Evolutionary conservation across 2,329 filamentous ascomycete species (phyloP).

Genomic region (Apiospora marii): DNA sequence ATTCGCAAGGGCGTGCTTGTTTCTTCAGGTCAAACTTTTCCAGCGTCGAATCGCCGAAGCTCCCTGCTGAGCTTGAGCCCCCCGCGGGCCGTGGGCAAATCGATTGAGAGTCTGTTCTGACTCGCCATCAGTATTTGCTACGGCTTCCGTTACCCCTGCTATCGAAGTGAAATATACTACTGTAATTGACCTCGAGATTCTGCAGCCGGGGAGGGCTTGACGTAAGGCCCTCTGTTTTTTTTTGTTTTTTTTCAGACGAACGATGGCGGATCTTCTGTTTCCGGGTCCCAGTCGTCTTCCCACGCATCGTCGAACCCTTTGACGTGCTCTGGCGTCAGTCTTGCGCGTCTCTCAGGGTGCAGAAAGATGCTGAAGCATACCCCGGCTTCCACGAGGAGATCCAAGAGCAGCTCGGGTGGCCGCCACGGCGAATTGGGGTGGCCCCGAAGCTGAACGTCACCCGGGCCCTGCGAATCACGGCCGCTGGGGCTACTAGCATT

Average conservation of each 20-base stretch:
- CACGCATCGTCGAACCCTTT: neutral
- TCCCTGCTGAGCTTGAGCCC: neutral
- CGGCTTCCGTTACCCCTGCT: neutral
- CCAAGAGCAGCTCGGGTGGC: conserved; percentile 6
- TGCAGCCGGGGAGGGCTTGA: neutral
- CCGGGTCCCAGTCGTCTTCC: conserved; percentile 6
- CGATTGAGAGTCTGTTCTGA: neutral
- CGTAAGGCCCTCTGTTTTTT: neutral
- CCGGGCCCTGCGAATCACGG: neutral
- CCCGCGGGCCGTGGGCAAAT: neutral
- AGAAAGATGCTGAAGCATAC: conserved; percentile 19
- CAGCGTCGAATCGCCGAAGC: neutral
- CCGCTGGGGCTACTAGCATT: neutral
- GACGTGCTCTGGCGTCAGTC: conserved; percentile 15
- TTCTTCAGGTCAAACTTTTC: neutral
- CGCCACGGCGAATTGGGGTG: conserved; percentile 5
- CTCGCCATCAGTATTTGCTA: conserved; percentile 3
- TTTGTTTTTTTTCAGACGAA: neutral
- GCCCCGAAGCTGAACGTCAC: neutral
- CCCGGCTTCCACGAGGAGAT: neutral
- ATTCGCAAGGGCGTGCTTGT: neutral
- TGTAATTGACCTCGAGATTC: too few relatives aligned
- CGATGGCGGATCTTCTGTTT: neutral
- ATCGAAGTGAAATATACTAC: neutral
- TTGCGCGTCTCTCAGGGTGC: neutral